phyloP scores from a whole-genome alignment of 768 basidiomycete species.

The Antrodiella citrinella region DNA sequence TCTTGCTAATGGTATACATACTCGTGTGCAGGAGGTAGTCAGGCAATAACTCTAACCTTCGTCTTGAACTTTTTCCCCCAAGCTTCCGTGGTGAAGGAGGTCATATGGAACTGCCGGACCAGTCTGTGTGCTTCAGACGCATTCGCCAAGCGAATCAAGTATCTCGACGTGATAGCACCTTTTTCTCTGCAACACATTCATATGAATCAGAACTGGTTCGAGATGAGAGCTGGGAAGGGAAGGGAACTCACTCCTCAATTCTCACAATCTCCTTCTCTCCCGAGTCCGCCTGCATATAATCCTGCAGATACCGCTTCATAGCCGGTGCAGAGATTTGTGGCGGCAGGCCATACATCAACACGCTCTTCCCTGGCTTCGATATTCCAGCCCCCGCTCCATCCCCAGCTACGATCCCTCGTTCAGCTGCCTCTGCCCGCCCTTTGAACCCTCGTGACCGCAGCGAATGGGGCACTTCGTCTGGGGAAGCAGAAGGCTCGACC shows the following conservation, averaged over 20 bases:
- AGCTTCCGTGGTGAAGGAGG: conserved; percentile 12
- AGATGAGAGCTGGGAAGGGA: too few relatives aligned
- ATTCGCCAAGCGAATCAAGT: conserved; percentile 46
- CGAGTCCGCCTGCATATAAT: too few relatives aligned
- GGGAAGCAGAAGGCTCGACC: conserved; percentile 24
- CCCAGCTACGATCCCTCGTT: conserved; percentile 27
- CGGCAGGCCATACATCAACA: conserved; percentile 57
- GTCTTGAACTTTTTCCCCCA: neutral
- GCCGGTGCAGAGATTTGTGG: too few relatives aligned
- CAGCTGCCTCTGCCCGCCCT: conserved; percentile 31
- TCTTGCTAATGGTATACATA: neutral
- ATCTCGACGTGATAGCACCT: conserved; percentile 31
- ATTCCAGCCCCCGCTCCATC: conserved; percentile 48
- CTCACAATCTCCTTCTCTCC: conserved; percentile 40
- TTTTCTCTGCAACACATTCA: too few relatives aligned
- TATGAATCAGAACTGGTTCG: conserved; percentile 51
- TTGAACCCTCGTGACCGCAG: conserved; percentile 31
- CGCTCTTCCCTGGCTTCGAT: conserved; percentile 39
- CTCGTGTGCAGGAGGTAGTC: neutral
- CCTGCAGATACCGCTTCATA: too few relatives aligned
- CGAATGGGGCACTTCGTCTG: conserved; percentile 7
- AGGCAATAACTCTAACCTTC: neutral
- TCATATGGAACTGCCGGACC: conserved; percentile 56
- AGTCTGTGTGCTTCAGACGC: conserved; percentile 63
- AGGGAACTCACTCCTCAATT: conserved; percentile 43